Percentiles rank a stretch among this genome's conserved stretches.
Evolutionary conservation across 2,329 filamentous ascomycete species (phyloP).

Genomic region (Fusarium bactridioides): DNA sequence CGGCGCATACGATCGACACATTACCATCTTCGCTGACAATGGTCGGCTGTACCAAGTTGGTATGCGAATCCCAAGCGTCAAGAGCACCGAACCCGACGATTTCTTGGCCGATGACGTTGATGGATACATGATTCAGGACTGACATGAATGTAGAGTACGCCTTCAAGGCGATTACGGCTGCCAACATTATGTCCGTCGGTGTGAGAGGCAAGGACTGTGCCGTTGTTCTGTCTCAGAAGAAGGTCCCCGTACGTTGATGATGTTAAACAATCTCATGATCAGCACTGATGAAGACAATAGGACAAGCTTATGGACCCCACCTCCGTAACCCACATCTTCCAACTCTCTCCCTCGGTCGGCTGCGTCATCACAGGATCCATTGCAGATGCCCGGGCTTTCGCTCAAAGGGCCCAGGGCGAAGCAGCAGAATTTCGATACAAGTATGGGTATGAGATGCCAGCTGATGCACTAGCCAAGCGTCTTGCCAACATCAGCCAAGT

Average conservation of each 20-base stretch:
- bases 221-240: constrained; percentile 98
- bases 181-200: constrained; percentile 98
- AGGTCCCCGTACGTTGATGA: constrained; percentile 81
- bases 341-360: constrained; percentile 92
- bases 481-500: constrained; percentile 99
- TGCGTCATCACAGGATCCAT: constrained; percentile 99
- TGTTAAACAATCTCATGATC: neutral
- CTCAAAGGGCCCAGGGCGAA: constrained; percentile 91
- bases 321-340: constrained; percentile 97
- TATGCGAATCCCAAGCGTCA: constrained; percentile 57
- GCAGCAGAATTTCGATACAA: constrained; percentile 99
- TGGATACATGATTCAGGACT: constrained; percentile 26
- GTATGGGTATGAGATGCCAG: constrained; percentile 99
- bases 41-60: constrained; percentile 99
- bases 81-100: constrained; percentile 16
- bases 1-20: constrained; percentile 96
- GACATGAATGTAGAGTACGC: constrained; percentile 81
- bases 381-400: constrained; percentile 92
- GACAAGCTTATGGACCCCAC: constrained; percentile 99
- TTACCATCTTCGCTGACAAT: constrained; percentile 99
- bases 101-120: constrained; percentile 27
- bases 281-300: constrained; percentile 56
- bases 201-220: constrained; percentile 96
- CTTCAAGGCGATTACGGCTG: constrained; percentile 99
- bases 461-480: constrained; percentile 94